Evolutionary conservation across 2,329 filamentous ascomycete genomes (phyloP).

Genomic region (Geosmithia morbida): DNA sequence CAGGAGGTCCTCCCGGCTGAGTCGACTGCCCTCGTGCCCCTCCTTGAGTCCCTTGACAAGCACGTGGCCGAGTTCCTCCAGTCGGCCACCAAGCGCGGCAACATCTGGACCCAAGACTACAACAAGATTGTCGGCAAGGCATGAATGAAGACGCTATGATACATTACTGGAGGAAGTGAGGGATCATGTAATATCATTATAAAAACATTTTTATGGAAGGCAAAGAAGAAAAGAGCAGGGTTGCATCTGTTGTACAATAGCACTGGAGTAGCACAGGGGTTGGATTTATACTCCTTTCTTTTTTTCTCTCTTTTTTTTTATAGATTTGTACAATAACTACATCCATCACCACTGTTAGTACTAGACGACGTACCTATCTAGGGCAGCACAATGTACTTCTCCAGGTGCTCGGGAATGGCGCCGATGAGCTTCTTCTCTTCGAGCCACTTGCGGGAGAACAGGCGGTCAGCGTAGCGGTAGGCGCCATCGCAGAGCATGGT

Average conservation of each 20-base stretch:
- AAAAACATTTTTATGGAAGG: background rate
- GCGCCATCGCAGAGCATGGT: conserved; percentile 92
- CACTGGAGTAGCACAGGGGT: too few species aligned
- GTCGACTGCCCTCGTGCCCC: conserved; percentile 17
- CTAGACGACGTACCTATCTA: conserved; percentile 20
- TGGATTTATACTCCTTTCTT: too few species aligned
- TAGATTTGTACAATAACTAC: background rate
- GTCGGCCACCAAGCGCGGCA: background rate
- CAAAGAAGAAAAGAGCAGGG: background rate
- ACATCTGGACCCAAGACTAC: background rate
- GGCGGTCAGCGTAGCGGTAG: conserved; percentile 87
- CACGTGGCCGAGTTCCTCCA: conserved; percentile 9
- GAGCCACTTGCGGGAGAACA: conserved; percentile 90
- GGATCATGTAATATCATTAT: background rate
- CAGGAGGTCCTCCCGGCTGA: conserved; percentile 18
- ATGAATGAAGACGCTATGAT: background rate
- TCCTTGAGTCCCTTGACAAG: conserved; percentile 19
- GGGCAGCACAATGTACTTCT: conserved; percentile 89
- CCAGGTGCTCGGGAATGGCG: conserved; percentile 70
- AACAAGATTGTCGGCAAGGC: background rate
- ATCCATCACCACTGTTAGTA: background rate
- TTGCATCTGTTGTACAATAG: too few species aligned
- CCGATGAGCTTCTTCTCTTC: conserved; percentile 68
- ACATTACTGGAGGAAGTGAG: background rate
- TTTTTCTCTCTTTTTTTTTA: background rate